A percentile compares a stretch with the other conserved stretches of the same genome.
Conservation (phyloP, 257 asterid species). For the Haberlea rhodopensis region DNA sequence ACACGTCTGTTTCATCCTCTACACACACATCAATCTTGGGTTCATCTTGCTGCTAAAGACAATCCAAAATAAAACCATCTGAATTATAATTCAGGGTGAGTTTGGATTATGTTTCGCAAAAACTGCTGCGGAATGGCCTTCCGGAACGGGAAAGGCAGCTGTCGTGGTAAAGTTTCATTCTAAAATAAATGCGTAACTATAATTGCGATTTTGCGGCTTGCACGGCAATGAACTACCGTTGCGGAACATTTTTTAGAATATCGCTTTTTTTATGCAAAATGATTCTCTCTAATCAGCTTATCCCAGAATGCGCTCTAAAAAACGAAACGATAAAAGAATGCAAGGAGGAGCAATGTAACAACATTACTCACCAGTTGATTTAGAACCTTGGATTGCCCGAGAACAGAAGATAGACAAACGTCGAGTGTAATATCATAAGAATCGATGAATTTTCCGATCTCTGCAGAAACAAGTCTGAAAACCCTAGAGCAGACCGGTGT, state of each 20-base stretch:
- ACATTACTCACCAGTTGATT: constrained; percentile 41
- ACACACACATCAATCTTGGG: constrained; percentile 66
- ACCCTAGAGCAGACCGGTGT: constrained; percentile 41
- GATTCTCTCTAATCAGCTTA: too few relatives aligned
- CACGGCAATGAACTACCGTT: too few relatives aligned
- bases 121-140: too few relatives aligned
- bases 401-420: constrained; percentile 62
- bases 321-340: not conserved
- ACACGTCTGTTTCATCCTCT: constrained; percentile 47
- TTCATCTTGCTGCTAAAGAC: constrained; percentile 39
- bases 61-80: not conserved
- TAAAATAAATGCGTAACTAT: too few relatives aligned
- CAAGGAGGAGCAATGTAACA: not conserved
- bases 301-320: too few relatives aligned
- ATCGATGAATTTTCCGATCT: constrained; percentile 42
- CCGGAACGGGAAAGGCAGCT: too few relatives aligned
- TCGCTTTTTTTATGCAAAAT: too few relatives aligned
- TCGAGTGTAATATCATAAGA: constrained; percentile 69
- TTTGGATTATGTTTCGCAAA: too few relatives aligned
- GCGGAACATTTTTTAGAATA: too few relatives aligned
- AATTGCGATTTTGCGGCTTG: too few relatives aligned
- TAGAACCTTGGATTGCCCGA: constrained; percentile 48
- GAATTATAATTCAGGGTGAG: too few relatives aligned
- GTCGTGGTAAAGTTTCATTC: not conserved
- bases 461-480: constrained; percentile 30